phyloP scores from a whole-genome alignment of 2,329 filamentous ascomycete species.

The Neonectria magnoliae region DNA sequence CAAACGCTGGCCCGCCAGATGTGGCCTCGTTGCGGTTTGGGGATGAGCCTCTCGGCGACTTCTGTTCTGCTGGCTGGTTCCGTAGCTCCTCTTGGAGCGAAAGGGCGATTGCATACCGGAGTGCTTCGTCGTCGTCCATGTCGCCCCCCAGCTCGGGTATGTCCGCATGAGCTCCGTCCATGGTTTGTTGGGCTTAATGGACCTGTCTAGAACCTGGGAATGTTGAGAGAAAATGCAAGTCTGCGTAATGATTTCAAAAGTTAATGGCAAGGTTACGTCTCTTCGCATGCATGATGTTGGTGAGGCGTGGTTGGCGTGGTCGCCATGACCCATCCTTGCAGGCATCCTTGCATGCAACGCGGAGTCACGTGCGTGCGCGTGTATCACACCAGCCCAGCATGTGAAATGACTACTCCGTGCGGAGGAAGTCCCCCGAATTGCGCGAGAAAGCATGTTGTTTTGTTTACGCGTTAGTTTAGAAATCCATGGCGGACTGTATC shows the following conservation, averaged over 20 bases:
- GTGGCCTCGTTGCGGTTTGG: conserved; percentile 31
- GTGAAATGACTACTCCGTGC: not conserved
- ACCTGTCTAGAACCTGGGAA: conserved; percentile 3
- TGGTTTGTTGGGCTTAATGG: conserved; percentile 27
- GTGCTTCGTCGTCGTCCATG: conserved; percentile 66
- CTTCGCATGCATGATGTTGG: conserved; percentile 12
- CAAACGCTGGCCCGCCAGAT: conserved; percentile 39
- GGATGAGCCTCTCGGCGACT: conserved; percentile 30
- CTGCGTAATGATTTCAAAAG: conserved; percentile 9
- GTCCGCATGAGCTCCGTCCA: conserved; percentile 37
- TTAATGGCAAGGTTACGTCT: conserved; percentile 12
- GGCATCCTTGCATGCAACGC: conserved; percentile 29
- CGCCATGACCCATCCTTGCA: conserved; percentile 31
- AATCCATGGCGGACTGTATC: not conserved
- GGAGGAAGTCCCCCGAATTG: not conserved
- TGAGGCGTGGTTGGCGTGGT: conserved; percentile 5
- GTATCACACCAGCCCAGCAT: conserved; percentile 8
- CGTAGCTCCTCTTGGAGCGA: conserved; percentile 54
- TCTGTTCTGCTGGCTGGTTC: conserved; percentile 23
- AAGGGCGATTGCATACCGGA: conserved; percentile 69
- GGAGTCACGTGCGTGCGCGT: conserved; percentile 43
- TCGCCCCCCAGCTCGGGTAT: conserved; percentile 44
- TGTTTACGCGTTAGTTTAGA: not conserved
- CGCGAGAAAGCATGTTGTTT: not conserved
- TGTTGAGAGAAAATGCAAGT: not conserved